Percentiles rank a stretch among this genome's conserved stretches.
Conservation (phyloP, 2,329 filamentous ascomycete species). For the Phaeosphaeriaceae sp. region DNA sequence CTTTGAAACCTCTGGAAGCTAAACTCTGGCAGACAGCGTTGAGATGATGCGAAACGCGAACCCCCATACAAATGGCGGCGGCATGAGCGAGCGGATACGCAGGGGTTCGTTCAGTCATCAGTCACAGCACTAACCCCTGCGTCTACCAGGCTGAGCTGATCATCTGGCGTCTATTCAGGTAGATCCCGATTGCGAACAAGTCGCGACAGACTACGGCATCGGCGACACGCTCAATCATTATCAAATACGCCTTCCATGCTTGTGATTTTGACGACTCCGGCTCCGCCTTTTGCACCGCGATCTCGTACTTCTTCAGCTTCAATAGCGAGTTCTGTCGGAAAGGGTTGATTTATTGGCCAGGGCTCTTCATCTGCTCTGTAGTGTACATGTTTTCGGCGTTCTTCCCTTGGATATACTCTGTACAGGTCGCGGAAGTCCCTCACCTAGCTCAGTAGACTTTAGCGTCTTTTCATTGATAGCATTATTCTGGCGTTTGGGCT, state of each 20-base stretch:
- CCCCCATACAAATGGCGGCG: slow-evolving; percentile 18
- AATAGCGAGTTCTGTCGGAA: not conserved
- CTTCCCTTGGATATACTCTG: not conserved
- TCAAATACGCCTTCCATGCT: not conserved
- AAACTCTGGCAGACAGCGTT: slow-evolving; percentile 26
- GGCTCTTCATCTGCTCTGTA: not conserved
- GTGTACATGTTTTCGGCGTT: not conserved
- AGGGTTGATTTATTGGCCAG: not conserved
- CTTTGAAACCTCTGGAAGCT: slow-evolving; percentile 28
- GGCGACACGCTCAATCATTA: not conserved
- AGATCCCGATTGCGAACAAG: not conserved
- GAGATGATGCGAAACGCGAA: slow-evolving; percentile 15
- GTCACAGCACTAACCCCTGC: slow-evolving; percentile 10
- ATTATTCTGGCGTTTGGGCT: not conserved
- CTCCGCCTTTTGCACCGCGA: not conserved
- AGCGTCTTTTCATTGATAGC: not conserved
- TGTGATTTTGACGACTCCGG: not conserved
- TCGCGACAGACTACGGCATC: not conserved
- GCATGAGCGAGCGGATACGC: slow-evolving; percentile 39
- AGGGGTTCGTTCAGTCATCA: slow-evolving; percentile 45
- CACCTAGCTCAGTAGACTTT: not conserved
- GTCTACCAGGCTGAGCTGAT: slow-evolving; percentile 9
- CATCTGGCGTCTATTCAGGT: slow-evolving; percentile 1
- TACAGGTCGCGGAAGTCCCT: not conserved
- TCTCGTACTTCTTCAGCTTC: not conserved